phyloP scores from a whole-genome alignment of 129 eudicot genomes.

The Pulicaria dysenterica region DNA sequence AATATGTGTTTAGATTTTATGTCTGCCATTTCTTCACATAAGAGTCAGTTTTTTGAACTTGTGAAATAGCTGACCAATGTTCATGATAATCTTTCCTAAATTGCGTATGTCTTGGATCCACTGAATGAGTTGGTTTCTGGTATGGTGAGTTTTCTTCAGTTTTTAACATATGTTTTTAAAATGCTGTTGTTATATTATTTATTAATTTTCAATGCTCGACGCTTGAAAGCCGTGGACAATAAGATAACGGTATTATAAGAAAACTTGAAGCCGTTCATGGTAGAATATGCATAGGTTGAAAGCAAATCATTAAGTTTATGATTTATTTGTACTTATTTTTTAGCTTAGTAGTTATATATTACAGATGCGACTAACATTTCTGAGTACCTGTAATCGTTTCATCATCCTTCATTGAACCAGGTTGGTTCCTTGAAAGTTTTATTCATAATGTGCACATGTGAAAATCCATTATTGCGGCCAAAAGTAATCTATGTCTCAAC shows the following conservation, averaged over 20 bases:
- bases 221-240: constrained; percentile 12
- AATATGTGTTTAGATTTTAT: not conserved
- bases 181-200: not conserved
- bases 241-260: not conserved
- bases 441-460: constrained; percentile 27
- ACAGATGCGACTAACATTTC: not conserved
- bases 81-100: constrained; percentile 59
- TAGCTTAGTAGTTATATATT: constrained; percentile 15
- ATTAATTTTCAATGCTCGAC: constrained; percentile 7
- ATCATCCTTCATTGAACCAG: constrained; percentile 17
- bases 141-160: constrained; percentile 53
- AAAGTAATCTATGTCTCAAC: constrained; percentile 13
- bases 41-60: constrained; percentile 19
- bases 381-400: not conserved
- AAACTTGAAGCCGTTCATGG: constrained; percentile 15
- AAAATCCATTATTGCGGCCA: constrained; percentile 30
- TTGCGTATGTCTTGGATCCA: constrained; percentile 48
- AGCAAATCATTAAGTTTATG: constrained; percentile 15
- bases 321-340: constrained; percentile 17
- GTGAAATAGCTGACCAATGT: constrained; percentile 61
- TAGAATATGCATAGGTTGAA: not conserved
- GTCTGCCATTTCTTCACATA: not conserved
- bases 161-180: constrained; percentile 11
- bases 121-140: constrained; percentile 48
- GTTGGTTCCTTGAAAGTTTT: constrained; percentile 32